Conservation (phyloP, 1,284 basidiomycete species). For the Lentinula novae-zelandiae region DNA sequence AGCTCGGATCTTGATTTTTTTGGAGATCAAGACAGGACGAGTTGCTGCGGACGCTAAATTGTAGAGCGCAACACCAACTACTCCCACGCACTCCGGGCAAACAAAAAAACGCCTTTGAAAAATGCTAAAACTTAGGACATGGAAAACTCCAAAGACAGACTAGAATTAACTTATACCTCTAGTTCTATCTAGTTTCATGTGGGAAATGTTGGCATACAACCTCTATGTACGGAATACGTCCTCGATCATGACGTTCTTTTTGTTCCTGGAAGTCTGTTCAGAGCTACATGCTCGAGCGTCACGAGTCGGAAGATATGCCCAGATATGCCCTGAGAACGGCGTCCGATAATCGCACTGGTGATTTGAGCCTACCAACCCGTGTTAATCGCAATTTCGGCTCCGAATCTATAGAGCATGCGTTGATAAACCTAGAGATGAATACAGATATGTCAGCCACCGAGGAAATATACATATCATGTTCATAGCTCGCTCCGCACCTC, state of each 20-base stretch:
- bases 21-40: background rate
- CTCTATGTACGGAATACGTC: background rate
- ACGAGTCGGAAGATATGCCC: constrained; percentile 7
- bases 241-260: constrained; percentile 14
- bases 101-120: background rate
- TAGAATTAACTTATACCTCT: background rate
- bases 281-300: constrained; percentile 6
- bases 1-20: constrained; percentile 3
- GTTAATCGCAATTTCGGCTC: constrained; percentile 13
- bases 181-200: background rate
- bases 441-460: no score
- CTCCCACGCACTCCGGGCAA: background rate
- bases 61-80: background rate
- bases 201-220: background rate
- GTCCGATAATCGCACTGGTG: constrained; percentile 12
- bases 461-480: no score
- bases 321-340: constrained; percentile 10
- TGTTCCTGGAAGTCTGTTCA: constrained; percentile 12
- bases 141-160: background rate
- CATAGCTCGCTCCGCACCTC: background rate
- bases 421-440: constrained; percentile 16
- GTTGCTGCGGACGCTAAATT: background rate
- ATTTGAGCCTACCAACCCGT: constrained; percentile 7
- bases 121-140: background rate
- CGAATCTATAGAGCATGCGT: constrained; percentile 14